Base-by-base conservation (phyloP, 2,329 filamentous ascomycete species). In the Xenoacremonium recifei region DNA sequence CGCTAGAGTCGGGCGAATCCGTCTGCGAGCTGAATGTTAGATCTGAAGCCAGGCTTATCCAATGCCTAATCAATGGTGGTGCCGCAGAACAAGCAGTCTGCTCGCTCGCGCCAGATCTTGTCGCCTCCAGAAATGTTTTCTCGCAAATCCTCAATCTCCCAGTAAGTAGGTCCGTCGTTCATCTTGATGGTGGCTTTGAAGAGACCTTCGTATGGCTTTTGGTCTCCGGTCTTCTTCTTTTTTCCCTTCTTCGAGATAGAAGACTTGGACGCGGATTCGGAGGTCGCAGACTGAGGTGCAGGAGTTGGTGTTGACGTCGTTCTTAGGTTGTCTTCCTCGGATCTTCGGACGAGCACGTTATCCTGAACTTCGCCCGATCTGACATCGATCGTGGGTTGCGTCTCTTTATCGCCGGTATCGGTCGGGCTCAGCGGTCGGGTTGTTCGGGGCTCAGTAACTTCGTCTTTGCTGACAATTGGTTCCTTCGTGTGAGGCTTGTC, bases 81-180 rank as follows among this genome's bases (percentile, higher is more conserved):
- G 17, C 63, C 63, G 54, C 78, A 82, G 30, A 76, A 54, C 25
- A 80, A 65, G 47, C 78, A 82, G 35, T 65, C 41, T 4, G 59
- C 63, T 23, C 68, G 67, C 55, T 80, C 76, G 10, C 66, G 71
- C 78, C 78, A 82, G 9, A 61, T 64, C 58, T 74, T 77, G 21
- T 72, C 70, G 3, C 76, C 76, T 9, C 70, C 74, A 3, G 58
- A 57, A 6, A 80, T 61, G 9, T 66, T 64, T 21, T 69, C 55
- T 35, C 78, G 68, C 34, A 79, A 59, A 49, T 81, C 78, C 19
- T 59, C 69, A 37, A 81, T 71, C 48, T 78, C 72, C 37, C 80
- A 68, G 17, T 68, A 58, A 1, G 76, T 72, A 15, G 74, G 72
- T 4, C 68, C 71, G 4, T 64, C 61, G 29, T 72, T 70, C 55